phyloP scores from a whole-genome alignment of 768 basidiomycete species.

The Collybia nuda region DNA sequence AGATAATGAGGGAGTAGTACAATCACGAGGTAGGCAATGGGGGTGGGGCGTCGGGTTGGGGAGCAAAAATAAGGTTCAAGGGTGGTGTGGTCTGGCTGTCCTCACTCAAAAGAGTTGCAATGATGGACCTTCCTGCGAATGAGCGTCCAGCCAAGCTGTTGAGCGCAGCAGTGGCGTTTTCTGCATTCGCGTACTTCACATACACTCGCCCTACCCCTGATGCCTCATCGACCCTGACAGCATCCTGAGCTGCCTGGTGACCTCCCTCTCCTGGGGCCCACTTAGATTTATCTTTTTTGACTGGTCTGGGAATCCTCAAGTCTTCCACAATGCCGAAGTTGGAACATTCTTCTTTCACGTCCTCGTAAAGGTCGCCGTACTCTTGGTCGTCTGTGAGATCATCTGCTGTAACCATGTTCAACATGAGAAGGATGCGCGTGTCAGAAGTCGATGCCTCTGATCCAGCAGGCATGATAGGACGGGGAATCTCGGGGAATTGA shows the following conservation, averaged over 20 bases:
- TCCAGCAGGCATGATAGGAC: conserved; percentile 86
- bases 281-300: conserved; percentile 82
- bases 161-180: conserved; percentile 68
- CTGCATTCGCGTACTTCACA: conserved; percentile 74
- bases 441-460: conserved; percentile 50
- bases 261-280: conserved; percentile 67
- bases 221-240: conserved; percentile 78
- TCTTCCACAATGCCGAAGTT: conserved; percentile 83
- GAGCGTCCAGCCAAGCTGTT: conserved; percentile 88
- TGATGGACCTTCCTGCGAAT: conserved; percentile 84
- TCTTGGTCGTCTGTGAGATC: conserved; percentile 90
- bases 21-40: conserved; percentile 56
- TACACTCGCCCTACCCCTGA: conserved; percentile 95
- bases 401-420: conserved; percentile 98
- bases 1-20: too few species aligned
- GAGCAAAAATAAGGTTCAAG: conserved; percentile 79
- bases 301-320: conserved; percentile 84
- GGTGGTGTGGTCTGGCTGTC: conserved; percentile 86
- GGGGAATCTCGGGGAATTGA: conserved; percentile 79
- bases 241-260: conserved; percentile 61
- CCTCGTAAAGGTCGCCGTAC: conserved; percentile 92
- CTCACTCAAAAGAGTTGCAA: conserved; percentile 80
- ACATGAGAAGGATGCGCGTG: conserved; percentile 89
- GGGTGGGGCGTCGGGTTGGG: conserved; percentile 80
- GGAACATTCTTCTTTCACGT: conserved; percentile 87